phyloP scores from a whole-genome alignment of 371 early-diverging fungal species.

The Mucor velutinosus region DNA sequence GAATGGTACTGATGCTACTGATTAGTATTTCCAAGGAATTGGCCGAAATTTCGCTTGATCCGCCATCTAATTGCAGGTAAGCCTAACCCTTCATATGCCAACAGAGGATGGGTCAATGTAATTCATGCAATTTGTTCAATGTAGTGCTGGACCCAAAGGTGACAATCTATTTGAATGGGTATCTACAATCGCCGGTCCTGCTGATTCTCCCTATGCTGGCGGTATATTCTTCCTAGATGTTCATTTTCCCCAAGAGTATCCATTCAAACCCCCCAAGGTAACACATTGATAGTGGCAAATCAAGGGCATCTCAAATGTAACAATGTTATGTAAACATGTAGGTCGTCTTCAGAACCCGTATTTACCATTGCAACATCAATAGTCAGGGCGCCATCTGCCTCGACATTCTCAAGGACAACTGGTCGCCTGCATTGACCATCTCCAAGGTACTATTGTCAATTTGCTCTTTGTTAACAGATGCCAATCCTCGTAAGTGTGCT shows the following conservation, averaged over 20 bases:
- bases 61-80: conserved; percentile 92
- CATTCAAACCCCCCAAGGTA: conserved; percentile 99
- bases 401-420: conserved; percentile 97
- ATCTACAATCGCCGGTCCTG: conserved; percentile 92
- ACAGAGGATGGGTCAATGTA: not conserved
- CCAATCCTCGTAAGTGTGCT: conserved; percentile 81
- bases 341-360: conserved; percentile 94
- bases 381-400: conserved; percentile 98
- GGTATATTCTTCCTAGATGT: conserved; percentile 98
- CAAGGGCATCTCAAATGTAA: conserved; percentile 4
- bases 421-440: conserved; percentile 99
- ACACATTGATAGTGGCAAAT: not conserved
- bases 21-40: conserved; percentile 91
- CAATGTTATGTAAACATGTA: conserved; percentile 22
- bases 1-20: not conserved
- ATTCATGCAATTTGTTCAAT: not conserved
- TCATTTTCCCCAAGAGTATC: conserved; percentile 98
- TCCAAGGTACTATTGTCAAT: conserved; percentile 97
- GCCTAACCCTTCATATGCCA: not conserved
- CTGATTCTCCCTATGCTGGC: conserved; percentile 73
- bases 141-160: conserved; percentile 92
- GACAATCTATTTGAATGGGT: conserved; percentile 97
- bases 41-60: conserved; percentile 93
- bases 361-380: conserved; percentile 99
- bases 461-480: conserved; percentile 97